Evolutionary conservation across 2,329 filamentous ascomycete species (phyloP), one percentile per base, ranked within the genome.

Genomic region (Talaromyces sp.): DNA sequence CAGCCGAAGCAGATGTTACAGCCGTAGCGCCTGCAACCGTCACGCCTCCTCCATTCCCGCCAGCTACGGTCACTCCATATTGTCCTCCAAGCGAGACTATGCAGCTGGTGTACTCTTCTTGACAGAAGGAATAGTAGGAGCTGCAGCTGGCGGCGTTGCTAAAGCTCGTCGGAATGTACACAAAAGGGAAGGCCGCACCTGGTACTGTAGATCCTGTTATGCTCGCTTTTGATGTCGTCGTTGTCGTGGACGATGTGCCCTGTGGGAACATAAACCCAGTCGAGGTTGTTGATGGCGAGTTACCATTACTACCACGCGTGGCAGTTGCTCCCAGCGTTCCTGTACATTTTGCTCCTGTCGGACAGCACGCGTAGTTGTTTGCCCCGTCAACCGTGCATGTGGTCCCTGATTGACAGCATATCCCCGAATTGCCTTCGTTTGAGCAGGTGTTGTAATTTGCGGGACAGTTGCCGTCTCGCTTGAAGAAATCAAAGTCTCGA

Each of bases 341-440:
- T 0, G 86, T 88, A 71, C 87, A 89, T 33, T 78, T 82, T 15
- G 83, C 83, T 60, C 84, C 82, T 31, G 76, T 79, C 0, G 86
- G 86, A 75, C 87, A 89, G 79, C 87, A 89, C 27, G 86, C 87
- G 62, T 88, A 83, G 67, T 87, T 80, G 62, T 85, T 81, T 43
- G 81, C 83, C 47, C 76, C 75, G 74, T 89, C 87, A 60, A 81
- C 80, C 49, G 83, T 81, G 77, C 87, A 89, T 64, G 81, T 78
- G 25, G 84, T 81, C 58, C 78, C 80, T 47, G 77, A 75, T 39
- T 77, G 77, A 74, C 87, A 89, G 79, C 87, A 89, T 63, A 86
- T 79, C 45, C 80, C 79, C 2, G 83, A 75, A 5, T 83, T 83
- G 62, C 82, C 83, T 45, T 86, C 73, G 66, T 80, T 79, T 37